Base-by-base conservation (phyloP, 1,284 basidiomycete genomes). In the Takashimella koratensis region DNA sequence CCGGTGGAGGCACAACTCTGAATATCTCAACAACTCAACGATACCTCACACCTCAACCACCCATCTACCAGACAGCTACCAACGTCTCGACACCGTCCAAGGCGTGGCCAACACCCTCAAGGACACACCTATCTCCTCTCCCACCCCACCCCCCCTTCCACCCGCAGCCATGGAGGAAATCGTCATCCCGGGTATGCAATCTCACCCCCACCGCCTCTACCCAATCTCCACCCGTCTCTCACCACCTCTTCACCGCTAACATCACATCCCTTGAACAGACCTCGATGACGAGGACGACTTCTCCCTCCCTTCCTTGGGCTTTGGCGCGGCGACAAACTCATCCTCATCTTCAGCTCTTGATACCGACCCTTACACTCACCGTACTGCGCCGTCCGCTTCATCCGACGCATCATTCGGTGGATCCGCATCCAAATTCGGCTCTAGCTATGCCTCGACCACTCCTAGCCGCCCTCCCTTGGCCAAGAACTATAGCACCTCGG, bases 231-330 rank as follows among this genome's bases (percentile, higher is more conserved):
- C 16, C 10, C 48, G 22, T 22, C 8, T 45, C 25, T 25, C 43
- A 23, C n/a, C 13, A 8, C 21, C 13, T 22, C 3, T 26, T 8
- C 13, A 20, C 11, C 5, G n/a, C n/a, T n/a, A n/a, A n/a, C n/a
- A 13, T 44, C 25, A 40, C 36, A 39, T 16, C 43, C 26, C 54
- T 20, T 12, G 49, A 43, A 2, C 44, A 71, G 70, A 71, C 54
- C 61, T 71, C 47, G 73, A 74, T 43, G 73, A 75, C 48, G 72
- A 71, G 24, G 68, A 74, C 47, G 67, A 72, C 55, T 60, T 63
- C 16, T 58, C 59, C 19, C 47, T 71, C 3, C 70, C 71, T 1
- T 59, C 62, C 5, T 64, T 73, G 24, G 41, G 54, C 16, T 68
- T 70, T 20, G 66, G 71, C 4, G 57, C 62, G 13, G 22, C 58